Percentiles rank a stretch among this genome's conserved stretches.
Conservation (phyloP, 495 filamentous ascomycete species). For the Jackrogersella minutella region DNA sequence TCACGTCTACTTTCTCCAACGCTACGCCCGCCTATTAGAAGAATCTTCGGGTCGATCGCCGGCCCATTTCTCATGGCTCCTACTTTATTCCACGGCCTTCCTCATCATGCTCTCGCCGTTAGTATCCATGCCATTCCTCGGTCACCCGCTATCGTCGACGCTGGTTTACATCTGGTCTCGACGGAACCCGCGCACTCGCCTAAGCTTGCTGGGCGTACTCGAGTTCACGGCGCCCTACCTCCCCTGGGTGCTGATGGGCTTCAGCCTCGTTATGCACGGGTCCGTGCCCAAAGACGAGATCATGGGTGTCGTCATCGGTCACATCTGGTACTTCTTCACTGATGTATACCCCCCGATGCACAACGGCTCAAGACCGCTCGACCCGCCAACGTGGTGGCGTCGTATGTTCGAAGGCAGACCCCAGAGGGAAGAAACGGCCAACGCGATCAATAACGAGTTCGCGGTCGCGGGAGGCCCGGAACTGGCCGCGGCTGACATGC, state of each 20-base stretch:
- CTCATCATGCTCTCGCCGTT: constrained; percentile 84
- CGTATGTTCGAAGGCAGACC: constrained; percentile 74
- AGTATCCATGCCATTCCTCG: constrained; percentile 88
- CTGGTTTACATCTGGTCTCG: constrained; percentile 99
- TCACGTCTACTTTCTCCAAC: constrained; percentile 98
- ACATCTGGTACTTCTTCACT: constrained; percentile 98
- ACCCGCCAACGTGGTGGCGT: constrained; percentile 92
- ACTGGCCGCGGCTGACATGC: constrained; percentile 47
- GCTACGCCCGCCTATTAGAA: constrained; percentile 94
- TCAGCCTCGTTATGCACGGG: constrained; percentile 85
- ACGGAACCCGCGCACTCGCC: constrained; percentile 86
- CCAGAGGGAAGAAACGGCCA: constrained; percentile 53
- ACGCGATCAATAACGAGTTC: constrained; percentile 61
- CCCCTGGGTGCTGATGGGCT: constrained; percentile 94
- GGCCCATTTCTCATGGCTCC: constrained; percentile 92
- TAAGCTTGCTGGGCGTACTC: constrained; percentile 89
- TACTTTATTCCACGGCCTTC: constrained; percentile 80
- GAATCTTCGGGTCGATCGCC: constrained; percentile 89
- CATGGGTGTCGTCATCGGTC: constrained; percentile 89
- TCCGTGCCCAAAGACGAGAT: constrained; percentile 94
- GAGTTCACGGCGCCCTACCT: constrained; percentile 94
- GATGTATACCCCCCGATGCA: constrained; percentile 95
- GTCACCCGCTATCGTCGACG: constrained; percentile 85
- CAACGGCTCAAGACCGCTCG: constrained; percentile 82
- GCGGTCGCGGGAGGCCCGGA: constrained; percentile 57